Evolutionary conservation across 1,284 basidiomycete species (phyloP).

Genomic region (Tilletia horrida): DNA sequence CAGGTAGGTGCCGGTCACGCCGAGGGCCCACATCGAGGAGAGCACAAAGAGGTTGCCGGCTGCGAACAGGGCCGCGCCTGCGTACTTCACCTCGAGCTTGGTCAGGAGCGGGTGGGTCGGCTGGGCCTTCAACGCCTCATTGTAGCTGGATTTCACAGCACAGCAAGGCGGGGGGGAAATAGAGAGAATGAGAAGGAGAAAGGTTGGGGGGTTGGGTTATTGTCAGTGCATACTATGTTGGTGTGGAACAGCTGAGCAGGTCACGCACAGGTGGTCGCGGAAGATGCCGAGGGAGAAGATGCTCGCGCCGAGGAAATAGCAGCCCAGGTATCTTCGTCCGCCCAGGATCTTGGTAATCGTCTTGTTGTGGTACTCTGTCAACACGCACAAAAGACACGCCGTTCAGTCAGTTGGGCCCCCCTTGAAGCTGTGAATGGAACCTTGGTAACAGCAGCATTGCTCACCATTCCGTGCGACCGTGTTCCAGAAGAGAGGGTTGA

Average conservation of each 20-base stretch:
- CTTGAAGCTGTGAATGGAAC: too few relatives aligned
- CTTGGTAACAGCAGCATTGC: too few relatives aligned
- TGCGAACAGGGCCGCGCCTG: conserved; percentile 70
- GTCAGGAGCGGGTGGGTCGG: conserved; percentile 60
- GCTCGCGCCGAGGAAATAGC: conserved; percentile 83
- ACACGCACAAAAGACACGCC: too few relatives aligned
- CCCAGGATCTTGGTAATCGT: conserved; percentile 50
- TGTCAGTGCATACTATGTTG: too few relatives aligned
- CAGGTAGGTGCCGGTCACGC: conserved; percentile 74
- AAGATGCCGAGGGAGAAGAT: conserved; percentile 84
- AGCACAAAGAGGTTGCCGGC: conserved; percentile 61
- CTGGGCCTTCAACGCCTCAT: conserved; percentile 69
- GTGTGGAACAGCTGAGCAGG: too few relatives aligned
- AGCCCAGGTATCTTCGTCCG: conserved; percentile 63
- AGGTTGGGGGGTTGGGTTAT: background rate
- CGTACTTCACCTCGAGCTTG: conserved; percentile 63
- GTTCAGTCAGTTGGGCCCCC: background rate
- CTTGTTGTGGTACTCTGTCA: conserved; percentile 49
- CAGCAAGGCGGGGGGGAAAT: background rate
- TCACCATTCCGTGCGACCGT: conserved; percentile 85
- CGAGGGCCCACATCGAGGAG: conserved; percentile 84
- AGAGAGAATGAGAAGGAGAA: background rate
- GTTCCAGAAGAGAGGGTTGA: conserved; percentile 71
- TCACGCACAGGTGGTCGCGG: conserved; percentile 74
- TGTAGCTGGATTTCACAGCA: conserved; percentile 71